Conservation (phyloP, 495 filamentous ascomycete genomes). For the Apodospora peruviana region DNA sequence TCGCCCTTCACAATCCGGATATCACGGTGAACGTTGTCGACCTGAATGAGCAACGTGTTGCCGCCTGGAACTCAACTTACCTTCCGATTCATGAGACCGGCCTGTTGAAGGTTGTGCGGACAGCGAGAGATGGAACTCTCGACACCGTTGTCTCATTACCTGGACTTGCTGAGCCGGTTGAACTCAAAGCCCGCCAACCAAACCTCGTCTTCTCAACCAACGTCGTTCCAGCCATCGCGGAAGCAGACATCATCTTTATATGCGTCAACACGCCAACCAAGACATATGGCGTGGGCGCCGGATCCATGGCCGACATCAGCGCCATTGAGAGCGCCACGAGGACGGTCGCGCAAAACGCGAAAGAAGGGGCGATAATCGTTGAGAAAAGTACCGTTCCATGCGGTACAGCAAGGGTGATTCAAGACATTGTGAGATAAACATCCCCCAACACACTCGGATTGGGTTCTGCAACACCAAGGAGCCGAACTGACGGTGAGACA, state of each 20-base stretch:
- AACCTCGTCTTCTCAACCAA: conserved; percentile 73
- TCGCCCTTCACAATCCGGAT: conserved; percentile 65
- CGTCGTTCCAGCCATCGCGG: conserved; percentile 51
- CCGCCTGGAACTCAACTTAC: conserved; percentile 64
- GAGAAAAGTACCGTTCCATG: conserved; percentile 84
- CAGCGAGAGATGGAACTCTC: conserved; percentile 53
- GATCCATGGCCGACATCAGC: conserved; percentile 65
- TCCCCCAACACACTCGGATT: too few species aligned
- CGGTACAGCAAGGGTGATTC: conserved; percentile 65
- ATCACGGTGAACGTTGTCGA: conserved; percentile 69
- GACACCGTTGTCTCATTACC: conserved; percentile 17
- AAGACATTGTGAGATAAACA: conserved; percentile 50
- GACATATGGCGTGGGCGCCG: conserved; percentile 61
- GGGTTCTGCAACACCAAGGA: too few species aligned
- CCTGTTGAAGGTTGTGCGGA: conserved; percentile 58
- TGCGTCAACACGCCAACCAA: conserved; percentile 83
- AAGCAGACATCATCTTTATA: conserved; percentile 72
- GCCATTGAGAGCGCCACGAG: conserved; percentile 65
- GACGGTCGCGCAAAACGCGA: conserved; percentile 61
- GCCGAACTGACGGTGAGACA: too few species aligned
- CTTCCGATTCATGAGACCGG: conserved; percentile 77
- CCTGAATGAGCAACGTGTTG: conserved; percentile 57
- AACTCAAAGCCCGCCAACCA: conserved; percentile 31
- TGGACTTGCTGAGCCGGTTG: conserved; percentile 7
- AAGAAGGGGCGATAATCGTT: conserved; percentile 65